Percentiles rank a stretch among this genome's conserved stretches.
Conservation (phyloP, 164 flowering plant genomes). For the Euptelea pleiosperma region DNA sequence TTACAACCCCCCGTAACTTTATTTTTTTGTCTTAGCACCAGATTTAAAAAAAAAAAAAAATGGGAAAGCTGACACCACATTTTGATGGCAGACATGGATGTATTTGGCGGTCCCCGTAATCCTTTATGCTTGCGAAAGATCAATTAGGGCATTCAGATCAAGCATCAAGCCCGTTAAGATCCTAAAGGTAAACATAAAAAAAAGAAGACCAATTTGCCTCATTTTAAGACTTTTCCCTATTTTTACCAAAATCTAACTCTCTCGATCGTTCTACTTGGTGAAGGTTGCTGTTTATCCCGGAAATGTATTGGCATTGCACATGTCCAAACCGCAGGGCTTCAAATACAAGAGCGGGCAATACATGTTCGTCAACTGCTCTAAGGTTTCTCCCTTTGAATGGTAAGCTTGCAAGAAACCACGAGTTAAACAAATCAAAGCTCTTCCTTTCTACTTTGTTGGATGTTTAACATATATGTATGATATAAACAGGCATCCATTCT, state of each 20-base stretch:
- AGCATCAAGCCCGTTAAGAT: slow-evolving; percentile 46
- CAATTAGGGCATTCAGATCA: slow-evolving; percentile 43
- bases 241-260: neutral
- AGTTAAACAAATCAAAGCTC: no score
- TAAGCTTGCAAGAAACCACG: slow-evolving; percentile 11
- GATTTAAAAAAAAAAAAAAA: neutral
- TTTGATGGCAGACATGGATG: slow-evolving; percentile 50
- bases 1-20: neutral
- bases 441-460: no score
- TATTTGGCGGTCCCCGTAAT: slow-evolving; percentile 38
- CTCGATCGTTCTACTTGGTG: neutral
- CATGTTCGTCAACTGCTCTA: slow-evolving; percentile 53
- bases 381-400: slow-evolving; percentile 59
- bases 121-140: slow-evolving; percentile 45
- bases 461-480: no score
- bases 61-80: neutral
- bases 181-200: slow-evolving; percentile 26
- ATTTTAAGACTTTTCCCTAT: no score
- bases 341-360: slow-evolving; percentile 55
- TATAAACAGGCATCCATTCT: slow-evolving; percentile 36
- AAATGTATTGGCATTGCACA: slow-evolving; percentile 43
- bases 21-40: no score
- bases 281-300: slow-evolving; percentile 54
- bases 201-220: no score
- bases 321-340: slow-evolving; percentile 54